phyloP scores from a whole-genome alignment of 257 asterid species.

The Fraxinus quadrangulata region DNA sequence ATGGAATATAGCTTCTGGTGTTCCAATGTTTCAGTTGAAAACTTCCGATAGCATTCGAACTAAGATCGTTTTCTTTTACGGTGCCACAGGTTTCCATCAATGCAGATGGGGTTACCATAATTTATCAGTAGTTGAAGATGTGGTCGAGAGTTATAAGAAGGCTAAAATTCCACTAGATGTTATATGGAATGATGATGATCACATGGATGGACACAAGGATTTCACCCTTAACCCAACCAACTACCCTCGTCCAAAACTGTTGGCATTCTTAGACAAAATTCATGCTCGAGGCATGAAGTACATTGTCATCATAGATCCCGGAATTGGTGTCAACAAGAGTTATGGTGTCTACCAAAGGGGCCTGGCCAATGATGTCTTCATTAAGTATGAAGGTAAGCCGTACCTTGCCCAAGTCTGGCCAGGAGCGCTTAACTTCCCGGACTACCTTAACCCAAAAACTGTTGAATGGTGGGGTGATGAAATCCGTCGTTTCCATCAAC shows the following conservation, averaged over 20 bases:
- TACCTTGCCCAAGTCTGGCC: constrained; percentile 97
- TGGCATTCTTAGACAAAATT: constrained; percentile 75
- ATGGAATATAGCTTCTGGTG: background rate
- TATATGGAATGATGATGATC: constrained; percentile 95
- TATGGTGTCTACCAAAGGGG: constrained; percentile 79
- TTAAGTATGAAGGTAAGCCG: constrained; percentile 75
- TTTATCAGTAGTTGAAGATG: constrained; percentile 87
- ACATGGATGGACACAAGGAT: constrained; percentile 94
- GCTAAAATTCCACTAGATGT: constrained; percentile 95
- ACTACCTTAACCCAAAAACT: constrained; percentile 81
- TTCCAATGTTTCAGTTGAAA: background rate
- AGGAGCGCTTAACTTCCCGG: constrained; percentile 93
- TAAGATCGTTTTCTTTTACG: background rate
- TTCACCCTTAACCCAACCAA: constrained; percentile 81
- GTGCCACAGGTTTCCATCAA: constrained; percentile 87
- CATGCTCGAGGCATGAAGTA: constrained; percentile 89
- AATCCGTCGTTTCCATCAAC: constrained; percentile 73
- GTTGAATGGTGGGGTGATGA: constrained; percentile 94
- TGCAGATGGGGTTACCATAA: constrained; percentile 98
- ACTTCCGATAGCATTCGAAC: constrained; percentile 14
- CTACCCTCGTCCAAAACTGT: constrained; percentile 76
- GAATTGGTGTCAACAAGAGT: constrained; percentile 69
- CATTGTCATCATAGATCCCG: constrained; percentile 84
- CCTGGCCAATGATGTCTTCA: constrained; percentile 76
- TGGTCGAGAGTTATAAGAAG: constrained; percentile 68